Conservation (phyloP, 306 rosid species). For the Pterocarpus macrocarpus region DNA sequence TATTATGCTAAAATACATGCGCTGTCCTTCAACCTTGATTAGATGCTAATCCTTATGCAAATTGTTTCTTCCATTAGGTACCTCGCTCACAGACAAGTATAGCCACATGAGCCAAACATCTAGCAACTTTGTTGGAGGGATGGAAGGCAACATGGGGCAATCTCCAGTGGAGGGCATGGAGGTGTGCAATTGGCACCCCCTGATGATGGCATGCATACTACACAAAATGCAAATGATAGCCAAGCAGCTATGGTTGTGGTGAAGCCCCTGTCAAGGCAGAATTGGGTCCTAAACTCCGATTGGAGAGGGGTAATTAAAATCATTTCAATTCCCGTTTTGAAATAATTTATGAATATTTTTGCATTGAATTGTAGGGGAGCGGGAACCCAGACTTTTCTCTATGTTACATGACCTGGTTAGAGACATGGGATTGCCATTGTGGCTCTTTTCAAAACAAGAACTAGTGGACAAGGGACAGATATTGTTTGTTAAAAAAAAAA, state of each 20-base stretch:
- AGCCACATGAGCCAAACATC: neutral
- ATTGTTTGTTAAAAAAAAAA: neutral
- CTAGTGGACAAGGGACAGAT: neutral
- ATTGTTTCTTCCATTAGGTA: neutral
- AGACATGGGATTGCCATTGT: neutral
- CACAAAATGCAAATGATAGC: no score
- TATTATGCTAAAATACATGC: neutral
- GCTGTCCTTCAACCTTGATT: constrained; percentile 1
- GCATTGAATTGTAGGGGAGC: neutral
- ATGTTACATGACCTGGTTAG: neutral
- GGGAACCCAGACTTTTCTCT: neutral
- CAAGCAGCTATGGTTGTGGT: no score
- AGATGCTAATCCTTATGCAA: neutral
- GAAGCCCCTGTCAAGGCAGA: neutral
- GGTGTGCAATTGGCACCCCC: no score
- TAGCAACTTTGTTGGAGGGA: neutral
- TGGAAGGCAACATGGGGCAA: no score
- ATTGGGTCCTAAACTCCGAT: neutral
- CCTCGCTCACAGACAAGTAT: neutral
- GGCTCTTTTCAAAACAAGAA: neutral
- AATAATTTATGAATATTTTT: neutral
- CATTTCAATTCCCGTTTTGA: neutral
- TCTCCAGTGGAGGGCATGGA: no score
- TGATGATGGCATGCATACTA: no score
- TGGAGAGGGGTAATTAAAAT: neutral